Evolutionary conservation across 805 yeast species (phyloP).

Genomic region (Nakazawaea ishiwadae): DNA sequence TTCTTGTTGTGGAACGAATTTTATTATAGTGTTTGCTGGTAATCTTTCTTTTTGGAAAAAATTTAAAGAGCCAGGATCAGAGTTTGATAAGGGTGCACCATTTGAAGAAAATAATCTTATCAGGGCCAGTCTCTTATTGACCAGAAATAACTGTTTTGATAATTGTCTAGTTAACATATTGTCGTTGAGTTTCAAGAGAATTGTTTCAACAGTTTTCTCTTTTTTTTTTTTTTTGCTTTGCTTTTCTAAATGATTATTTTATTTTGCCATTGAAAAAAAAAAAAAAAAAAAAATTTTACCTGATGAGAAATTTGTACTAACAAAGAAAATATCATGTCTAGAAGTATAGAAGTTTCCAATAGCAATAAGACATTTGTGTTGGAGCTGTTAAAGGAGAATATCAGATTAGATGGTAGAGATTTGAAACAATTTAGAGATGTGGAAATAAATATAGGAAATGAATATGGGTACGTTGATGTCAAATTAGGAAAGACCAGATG

Average conservation of each 20-base stretch:
- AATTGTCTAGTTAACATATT: not conserved
- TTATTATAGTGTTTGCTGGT: constrained; percentile 70
- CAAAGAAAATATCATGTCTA: constrained; percentile 41
- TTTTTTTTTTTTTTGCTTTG: not conserved
- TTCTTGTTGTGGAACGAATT: constrained; percentile 86
- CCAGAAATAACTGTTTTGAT: not conserved
- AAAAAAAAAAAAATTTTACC: not conserved
- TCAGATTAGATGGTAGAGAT: constrained; percentile 66
- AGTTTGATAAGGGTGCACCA: not conserved
- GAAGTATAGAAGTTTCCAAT: constrained; percentile 54
- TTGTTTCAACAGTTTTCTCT: no score
- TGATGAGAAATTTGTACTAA: not conserved
- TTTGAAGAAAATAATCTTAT: constrained; percentile 1
- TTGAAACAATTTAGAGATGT: constrained; percentile 63
- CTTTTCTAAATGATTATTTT: not conserved
- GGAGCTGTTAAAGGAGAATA: constrained; percentile 56
- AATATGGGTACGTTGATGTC: constrained; percentile 79
- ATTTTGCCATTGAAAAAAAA: not conserved
- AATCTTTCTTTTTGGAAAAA: constrained; percentile 58
- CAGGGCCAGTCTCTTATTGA: not conserved
- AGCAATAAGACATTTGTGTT: constrained; percentile 61
- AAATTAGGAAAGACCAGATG: constrained; percentile 71
- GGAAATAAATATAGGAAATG: constrained; percentile 58
- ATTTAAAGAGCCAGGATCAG: constrained; percentile 25
- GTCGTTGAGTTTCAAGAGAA: not conserved